phyloP scores from a whole-genome alignment of 2,329 filamentous ascomycete genomes.

The Verticillium alfalfae region DNA sequence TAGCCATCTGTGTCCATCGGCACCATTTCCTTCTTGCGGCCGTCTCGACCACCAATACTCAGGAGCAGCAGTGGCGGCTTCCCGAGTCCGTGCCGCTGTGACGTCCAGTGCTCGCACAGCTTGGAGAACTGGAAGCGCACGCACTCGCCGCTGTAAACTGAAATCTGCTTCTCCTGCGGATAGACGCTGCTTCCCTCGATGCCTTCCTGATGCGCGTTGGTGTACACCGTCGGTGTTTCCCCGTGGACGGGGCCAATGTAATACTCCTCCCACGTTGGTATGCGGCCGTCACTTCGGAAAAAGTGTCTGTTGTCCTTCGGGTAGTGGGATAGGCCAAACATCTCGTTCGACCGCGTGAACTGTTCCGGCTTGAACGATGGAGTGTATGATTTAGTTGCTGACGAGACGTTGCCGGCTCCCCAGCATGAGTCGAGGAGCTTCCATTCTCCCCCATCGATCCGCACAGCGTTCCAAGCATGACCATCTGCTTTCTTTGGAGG shows the following conservation, averaged over 20 bases:
- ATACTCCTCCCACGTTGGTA: slow-evolving; percentile 77
- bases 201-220: slow-evolving; percentile 41
- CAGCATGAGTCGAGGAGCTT: slow-evolving; percentile 90
- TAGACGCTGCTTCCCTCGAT: slow-evolving; percentile 53
- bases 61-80: slow-evolving; percentile 66
- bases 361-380: slow-evolving; percentile 60
- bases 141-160: slow-evolving; percentile 47
- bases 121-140: slow-evolving; percentile 78
- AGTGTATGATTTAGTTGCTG: slow-evolving; percentile 50
- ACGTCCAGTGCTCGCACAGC: slow-evolving; percentile 76
- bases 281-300: slow-evolving; percentile 66
- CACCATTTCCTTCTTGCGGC: slow-evolving; percentile 60
- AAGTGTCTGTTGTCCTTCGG: slow-evolving; percentile 64
- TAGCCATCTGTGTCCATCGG: slow-evolving; percentile 73
- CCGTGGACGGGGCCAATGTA: slow-evolving; percentile 53
- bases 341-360: slow-evolving; percentile 63
- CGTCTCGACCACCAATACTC: slow-evolving; percentile 59
- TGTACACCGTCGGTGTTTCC: slow-evolving; percentile 41
- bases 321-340: slow-evolving; percentile 78
- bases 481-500: slow-evolving; percentile 58
- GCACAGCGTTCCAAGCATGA: slow-evolving; percentile 92
- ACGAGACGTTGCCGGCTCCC: slow-evolving; percentile 72
- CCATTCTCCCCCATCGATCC: slow-evolving; percentile 82
- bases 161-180: slow-evolving; percentile 55
- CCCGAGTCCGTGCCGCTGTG: slow-evolving; percentile 61